Conservation (phyloP, 2,329 filamentous ascomycete species). For the Aspergillus ruber region DNA sequence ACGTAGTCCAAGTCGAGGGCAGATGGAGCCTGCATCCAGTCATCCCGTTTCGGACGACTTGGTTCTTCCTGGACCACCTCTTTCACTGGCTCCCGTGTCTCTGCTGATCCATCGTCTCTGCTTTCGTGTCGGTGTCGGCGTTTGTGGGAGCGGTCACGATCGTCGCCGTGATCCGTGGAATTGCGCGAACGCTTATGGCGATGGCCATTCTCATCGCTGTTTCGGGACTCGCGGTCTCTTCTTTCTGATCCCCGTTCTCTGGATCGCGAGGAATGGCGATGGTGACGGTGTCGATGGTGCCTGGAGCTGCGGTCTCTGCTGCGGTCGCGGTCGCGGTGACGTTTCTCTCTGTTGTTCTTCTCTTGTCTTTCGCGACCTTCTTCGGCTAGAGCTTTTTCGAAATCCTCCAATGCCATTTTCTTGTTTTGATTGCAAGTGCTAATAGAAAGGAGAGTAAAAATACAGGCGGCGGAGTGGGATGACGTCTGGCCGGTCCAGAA, state of each 20-base stretch:
- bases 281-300: slow-evolving; percentile 23
- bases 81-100: slow-evolving; percentile 21
- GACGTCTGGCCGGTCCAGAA: slow-evolving; percentile 26
- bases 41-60: slow-evolving; percentile 59
- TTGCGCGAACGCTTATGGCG: slow-evolving; percentile 60
- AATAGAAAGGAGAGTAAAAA: slow-evolving; percentile 11
- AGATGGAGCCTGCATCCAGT: slow-evolving; percentile 91
- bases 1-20: slow-evolving; percentile 75
- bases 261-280: slow-evolving; percentile 34
- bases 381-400: slow-evolving; percentile 68
- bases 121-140: slow-evolving; percentile 37
- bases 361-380: slow-evolving; percentile 45
- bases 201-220: slow-evolving; percentile 49
- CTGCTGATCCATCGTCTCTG: slow-evolving; percentile 36
- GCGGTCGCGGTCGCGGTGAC: slow-evolving; percentile 33
- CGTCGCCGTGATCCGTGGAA: slow-evolving; percentile 46
- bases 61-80: slow-evolving; percentile 37
- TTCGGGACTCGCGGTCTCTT: slow-evolving; percentile 31
- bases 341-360: slow-evolving; percentile 31
- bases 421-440: background rate
- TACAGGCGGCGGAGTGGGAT: slow-evolving; percentile 16
- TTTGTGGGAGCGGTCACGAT: slow-evolving; percentile 44
- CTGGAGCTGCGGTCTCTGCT: slow-evolving; percentile 32
- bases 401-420: slow-evolving; percentile 61
- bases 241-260: slow-evolving; percentile 29